Conservation (phyloP, 371 early-diverging fungal species). For the Rhizopus arrhizus region DNA sequence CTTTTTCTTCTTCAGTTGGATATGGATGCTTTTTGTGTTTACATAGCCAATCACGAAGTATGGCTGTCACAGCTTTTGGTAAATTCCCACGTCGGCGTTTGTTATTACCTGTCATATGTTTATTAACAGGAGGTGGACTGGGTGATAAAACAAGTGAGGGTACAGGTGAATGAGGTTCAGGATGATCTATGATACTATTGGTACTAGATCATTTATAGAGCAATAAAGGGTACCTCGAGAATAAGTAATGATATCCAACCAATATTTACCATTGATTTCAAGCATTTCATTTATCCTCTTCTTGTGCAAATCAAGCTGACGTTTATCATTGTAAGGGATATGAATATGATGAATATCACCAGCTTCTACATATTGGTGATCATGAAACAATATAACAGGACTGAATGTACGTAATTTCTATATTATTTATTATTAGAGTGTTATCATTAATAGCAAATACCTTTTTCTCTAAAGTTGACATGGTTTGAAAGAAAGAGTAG, state of each 20-base stretch:
- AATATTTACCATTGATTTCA: slow-evolving; percentile 36
- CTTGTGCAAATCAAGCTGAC: slow-evolving; percentile 29
- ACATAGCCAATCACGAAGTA: slow-evolving; percentile 74
- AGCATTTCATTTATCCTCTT: slow-evolving; percentile 40
- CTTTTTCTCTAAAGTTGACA: neutral
- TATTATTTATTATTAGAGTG: neutral
- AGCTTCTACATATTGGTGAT: slow-evolving; percentile 37
- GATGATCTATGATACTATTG: slow-evolving; percentile 21
- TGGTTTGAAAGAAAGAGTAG: neutral
- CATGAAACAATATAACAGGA: slow-evolving; percentile 46
- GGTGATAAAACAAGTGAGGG: slow-evolving; percentile 39
- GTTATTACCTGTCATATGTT: slow-evolving; percentile 13
- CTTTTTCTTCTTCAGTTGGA: slow-evolving; percentile 81
- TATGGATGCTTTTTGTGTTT: slow-evolving; percentile 79
- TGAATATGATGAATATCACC: slow-evolving; percentile 40
- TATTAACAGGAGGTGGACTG: slow-evolving; percentile 21
- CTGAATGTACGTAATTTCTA: slow-evolving; percentile 35
- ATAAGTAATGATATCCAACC: slow-evolving; percentile 36
- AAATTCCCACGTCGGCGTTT: slow-evolving; percentile 63
- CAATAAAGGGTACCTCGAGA: slow-evolving; percentile 26
- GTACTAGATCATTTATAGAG: too few relatives aligned
- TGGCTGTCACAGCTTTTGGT: slow-evolving; percentile 64
- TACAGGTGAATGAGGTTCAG: slow-evolving; percentile 36
- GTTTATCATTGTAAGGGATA: slow-evolving; percentile 34
- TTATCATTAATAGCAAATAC: neutral